Conservation (phyloP, 1,139 yeast genomes). For the Hemisphaericaspora subhashii region DNA sequence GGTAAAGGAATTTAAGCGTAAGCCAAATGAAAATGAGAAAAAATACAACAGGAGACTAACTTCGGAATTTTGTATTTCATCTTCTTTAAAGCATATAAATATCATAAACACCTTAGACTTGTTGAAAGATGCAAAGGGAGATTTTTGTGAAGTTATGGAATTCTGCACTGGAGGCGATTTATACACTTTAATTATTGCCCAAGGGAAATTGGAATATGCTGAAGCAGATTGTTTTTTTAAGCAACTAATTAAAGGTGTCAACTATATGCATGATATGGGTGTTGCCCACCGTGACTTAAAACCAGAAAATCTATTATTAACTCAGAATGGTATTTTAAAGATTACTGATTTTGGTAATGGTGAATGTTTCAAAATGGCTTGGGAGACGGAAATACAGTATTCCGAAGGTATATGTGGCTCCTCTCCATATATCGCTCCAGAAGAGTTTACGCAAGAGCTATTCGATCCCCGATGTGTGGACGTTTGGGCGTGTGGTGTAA, state of each 20-base stretch:
- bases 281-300: constrained; percentile 93
- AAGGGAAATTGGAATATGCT: constrained; percentile 77
- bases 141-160: constrained; percentile 95
- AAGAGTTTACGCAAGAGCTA: constrained; percentile 71
- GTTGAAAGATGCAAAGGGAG: constrained; percentile 87
- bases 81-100: constrained; percentile 46
- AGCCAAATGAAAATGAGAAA: constrained; percentile 45
- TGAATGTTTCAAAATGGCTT: constrained; percentile 94
- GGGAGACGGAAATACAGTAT: constrained; percentile 86
- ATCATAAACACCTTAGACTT: constrained; percentile 86
- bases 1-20: constrained; percentile 46
- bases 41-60: constrained; percentile 47
- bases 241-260: constrained; percentile 86
- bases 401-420: constrained; percentile 87
- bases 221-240: constrained; percentile 97
- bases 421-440: constrained; percentile 87
- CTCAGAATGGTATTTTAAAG: constrained; percentile 77
- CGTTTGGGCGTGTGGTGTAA: constrained; percentile 96
- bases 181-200: constrained; percentile 78
- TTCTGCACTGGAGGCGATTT: constrained; percentile 94
- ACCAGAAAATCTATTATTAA: constrained; percentile 86
- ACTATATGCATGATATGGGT: constrained; percentile 96
- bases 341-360: constrained; percentile 96
- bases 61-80: constrained; percentile 49
- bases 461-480: constrained; percentile 93